A percentile compares a stretch with the other conserved stretches of the same genome.
phyloP scores from a whole-genome alignment of 2,329 filamentous ascomycete species.

The Penicillium sp. region DNA sequence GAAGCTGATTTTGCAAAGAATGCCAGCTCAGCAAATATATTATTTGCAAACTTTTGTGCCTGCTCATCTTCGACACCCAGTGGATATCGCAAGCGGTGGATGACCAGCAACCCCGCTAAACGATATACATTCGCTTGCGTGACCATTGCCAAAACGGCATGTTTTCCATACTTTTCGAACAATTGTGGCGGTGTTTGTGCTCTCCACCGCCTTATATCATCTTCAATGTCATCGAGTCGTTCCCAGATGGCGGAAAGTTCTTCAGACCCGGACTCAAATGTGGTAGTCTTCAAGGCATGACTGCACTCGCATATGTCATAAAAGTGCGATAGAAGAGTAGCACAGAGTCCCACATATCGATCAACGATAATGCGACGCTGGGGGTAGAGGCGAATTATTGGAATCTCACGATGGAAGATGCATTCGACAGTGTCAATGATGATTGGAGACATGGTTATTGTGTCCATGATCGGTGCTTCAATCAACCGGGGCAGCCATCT shows the following conservation, averaged over 20 bases:
- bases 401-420: slow-evolving; percentile 31
- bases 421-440: slow-evolving; percentile 35
- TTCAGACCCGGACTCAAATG: slow-evolving; percentile 6
- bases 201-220: slow-evolving; percentile 18
- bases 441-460: slow-evolving; percentile 30
- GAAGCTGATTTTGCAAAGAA: slow-evolving; percentile 17
- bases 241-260: slow-evolving; percentile 12
- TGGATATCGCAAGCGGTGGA: slow-evolving; percentile 34
- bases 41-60: slow-evolving; percentile 20
- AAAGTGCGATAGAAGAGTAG: slow-evolving; percentile 32
- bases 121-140: slow-evolving; percentile 36
- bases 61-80: slow-evolving; percentile 30
- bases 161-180: slow-evolving; percentile 19
- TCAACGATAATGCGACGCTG: slow-evolving; percentile 27
- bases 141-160: slow-evolving; percentile 30
- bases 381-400: slow-evolving; percentile 28
- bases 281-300: slow-evolving; percentile 15
- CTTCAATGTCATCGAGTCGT: slow-evolving; percentile 19
- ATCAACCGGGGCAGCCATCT: slow-evolving; percentile 29
- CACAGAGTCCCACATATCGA: slow-evolving; percentile 30
- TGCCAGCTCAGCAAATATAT: slow-evolving; percentile 23
- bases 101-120: slow-evolving; percentile 27
- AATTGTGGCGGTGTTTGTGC: slow-evolving; percentile 18
- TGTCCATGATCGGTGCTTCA: slow-evolving; percentile 28
- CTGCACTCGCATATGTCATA: slow-evolving; percentile 34